A percentile compares a stretch with the other conserved stretches of the same genome.
Evolutionary conservation across 805 yeast species (phyloP).

Genomic region (Metschnikowia continentalis): DNA sequence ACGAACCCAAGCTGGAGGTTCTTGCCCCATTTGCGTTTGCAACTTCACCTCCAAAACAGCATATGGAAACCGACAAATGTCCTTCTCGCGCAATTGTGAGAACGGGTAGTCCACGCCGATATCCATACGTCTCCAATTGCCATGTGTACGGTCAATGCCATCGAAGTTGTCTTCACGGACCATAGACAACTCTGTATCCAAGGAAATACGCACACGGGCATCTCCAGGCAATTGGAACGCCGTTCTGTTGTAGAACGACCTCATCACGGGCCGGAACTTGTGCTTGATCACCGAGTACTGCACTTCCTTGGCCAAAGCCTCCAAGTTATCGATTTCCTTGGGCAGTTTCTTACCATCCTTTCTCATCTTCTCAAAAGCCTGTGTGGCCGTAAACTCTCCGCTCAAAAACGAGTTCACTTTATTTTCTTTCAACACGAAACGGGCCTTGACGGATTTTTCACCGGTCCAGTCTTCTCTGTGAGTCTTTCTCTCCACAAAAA

Average conservation of each 20-base stretch:
- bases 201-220: conserved; percentile 96
- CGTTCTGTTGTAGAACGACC: conserved; percentile 96
- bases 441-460: conserved; percentile 97
- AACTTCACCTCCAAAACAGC: conserved; percentile 96
- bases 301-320: conserved; percentile 87
- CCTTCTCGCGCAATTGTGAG: conserved; percentile 74
- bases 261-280: conserved; percentile 85
- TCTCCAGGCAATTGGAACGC: conserved; percentile 99
- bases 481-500: conserved; percentile 95
- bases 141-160: conserved; percentile 82
- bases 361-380: conserved; percentile 88
- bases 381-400: conserved; percentile 82
- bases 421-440: conserved; percentile 89
- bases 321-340: conserved; percentile 87
- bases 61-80: conserved; percentile 91
- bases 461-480: conserved; percentile 99
- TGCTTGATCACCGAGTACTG: conserved; percentile 86
- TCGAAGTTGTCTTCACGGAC: conserved; percentile 97
- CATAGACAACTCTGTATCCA: conserved; percentile 96
- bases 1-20: conserved; percentile 97
- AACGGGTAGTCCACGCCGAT: conserved; percentile 98
- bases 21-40: conserved; percentile 97
- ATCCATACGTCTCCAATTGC: conserved; percentile 98
- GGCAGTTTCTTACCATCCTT: conserved; percentile 85
- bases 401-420: conserved; percentile 77